Evolutionary conservation across 2,329 filamentous ascomycete genomes (phyloP), one percentile per base, ranked within the genome.

Genomic region (Blastomyces emzantsi): DNA sequence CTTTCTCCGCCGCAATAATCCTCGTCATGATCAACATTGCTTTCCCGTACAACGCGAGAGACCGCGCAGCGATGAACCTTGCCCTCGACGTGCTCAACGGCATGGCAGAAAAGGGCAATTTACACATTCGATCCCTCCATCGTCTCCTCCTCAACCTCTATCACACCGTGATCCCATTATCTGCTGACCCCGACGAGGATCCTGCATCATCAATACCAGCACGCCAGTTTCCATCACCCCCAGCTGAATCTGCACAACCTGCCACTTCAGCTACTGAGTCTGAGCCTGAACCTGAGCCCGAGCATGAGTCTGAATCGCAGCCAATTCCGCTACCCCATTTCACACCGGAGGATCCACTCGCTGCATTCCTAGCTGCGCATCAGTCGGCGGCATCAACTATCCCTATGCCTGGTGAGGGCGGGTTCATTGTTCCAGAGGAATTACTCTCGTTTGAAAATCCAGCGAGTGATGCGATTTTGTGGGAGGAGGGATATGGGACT

Each of bases 11-110:
- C 1, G 78, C 81, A 13, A 77, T 84, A 13, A 76, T 84, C 1
- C 76, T 85, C 5, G 79, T 84, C 30, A 82, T 84, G 78, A 79
- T 82, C 25, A 82, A 81, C 69, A 78, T 79, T 11, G 78, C 81
- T 1, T 83, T 85, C 63, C 82, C 82, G 0, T 69, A 73, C 36
- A 77, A 79, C 60, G 68, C 75, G 7, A 69, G 72, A 28, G 81
- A 80, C 67, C 73, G 72, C 2, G 67, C 71, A 8, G 75, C 80
- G 6, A 82, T 82, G 80, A 76, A 80, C 33, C 73, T 73, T 47
- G 76, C 78, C 17, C 70, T 85, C 8, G 73, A 74, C 8, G 74
- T 84, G 36, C 75, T 84, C 5, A 74, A 73, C 9, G 73, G 74
- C 41, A 84, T 84, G 80, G 80, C 80, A 15, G 78, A 82, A 57